phyloP scores from a whole-genome alignment of 1,284 basidiomycete genomes.

The Cutaneotrichosporon cavernicola region DNA sequence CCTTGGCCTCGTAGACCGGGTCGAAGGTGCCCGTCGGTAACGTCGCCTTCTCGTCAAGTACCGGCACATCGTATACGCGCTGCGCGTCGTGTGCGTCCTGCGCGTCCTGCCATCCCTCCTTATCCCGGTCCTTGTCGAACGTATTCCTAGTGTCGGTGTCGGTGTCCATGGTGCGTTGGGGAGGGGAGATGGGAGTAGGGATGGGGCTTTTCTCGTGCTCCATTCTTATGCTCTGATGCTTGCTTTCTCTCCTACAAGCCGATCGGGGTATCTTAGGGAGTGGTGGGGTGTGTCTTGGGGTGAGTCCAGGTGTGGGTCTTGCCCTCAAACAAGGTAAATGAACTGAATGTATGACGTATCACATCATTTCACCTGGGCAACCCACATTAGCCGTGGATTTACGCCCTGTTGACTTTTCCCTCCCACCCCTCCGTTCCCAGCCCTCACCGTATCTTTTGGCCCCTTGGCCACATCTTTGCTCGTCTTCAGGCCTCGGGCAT shows the following conservation, averaged over 20 bases:
- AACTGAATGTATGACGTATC: neutral
- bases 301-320: neutral
- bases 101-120: neutral
- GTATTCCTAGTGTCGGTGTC: neutral
- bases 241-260: too few relatives aligned
- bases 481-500: too few relatives aligned
- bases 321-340: neutral
- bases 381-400: neutral
- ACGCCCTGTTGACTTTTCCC: neutral
- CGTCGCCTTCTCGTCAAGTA: conserved; percentile 12
- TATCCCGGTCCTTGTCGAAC: conserved; percentile 1
- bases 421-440: neutral
- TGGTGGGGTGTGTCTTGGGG: neutral
- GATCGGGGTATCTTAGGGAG: too few relatives aligned
- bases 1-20: conserved; percentile 46
- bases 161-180: neutral
- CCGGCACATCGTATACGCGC: neutral
- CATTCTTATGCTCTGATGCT: too few relatives aligned
- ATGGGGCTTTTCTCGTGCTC: neutral
- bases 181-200: neutral
- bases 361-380: neutral
- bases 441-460: conserved; percentile 2
- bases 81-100: neutral
- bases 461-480: neutral
- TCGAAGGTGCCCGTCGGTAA: conserved; percentile 30